Evolutionary conservation across 139 green algal genomes (phyloP), one percentile per base, ranked within the genome.

Genomic region (Mychonastes homosphaera): DNA sequence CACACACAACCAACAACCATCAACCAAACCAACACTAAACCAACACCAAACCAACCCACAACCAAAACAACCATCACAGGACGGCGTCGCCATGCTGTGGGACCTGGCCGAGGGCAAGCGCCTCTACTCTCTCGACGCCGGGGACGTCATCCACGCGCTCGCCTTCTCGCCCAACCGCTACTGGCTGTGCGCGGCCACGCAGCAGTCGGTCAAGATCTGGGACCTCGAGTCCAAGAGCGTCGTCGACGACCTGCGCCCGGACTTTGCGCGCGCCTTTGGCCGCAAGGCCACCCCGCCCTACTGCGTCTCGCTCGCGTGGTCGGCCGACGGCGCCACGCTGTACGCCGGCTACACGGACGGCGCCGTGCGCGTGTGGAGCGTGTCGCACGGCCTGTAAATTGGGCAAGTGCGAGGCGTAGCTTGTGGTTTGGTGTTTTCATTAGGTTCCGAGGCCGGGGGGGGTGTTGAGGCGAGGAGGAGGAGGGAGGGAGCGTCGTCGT

Each of bases 111-210:
- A 98, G 82, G 93, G 90, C 80, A 99, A 99, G 89, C 78, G 91
- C 58, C 83, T 99, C 55, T 99, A 99, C 86, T 84, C 70, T 58
- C 80, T 99, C 69, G 93, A 98, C 51, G 89, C 93, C 36, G 80
- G 79, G 41, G 87, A 97, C 71, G 91, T 97, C 84, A 99, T 99
- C 84, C 83, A 98, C 77, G 73, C 84, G 39, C 83, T 99, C 24
- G 87, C 77, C 79, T 98, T 98, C 87, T 95, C 84, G 13, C 93
- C 93, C 71, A 98, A 98, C 86, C 82, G 92, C 74, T 97, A 97
- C 84, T 7, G 44, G 18, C 51, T 15, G 21, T 35, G 27, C 28
- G 30, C 46, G 15, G 4, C n/a, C 46, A 32, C 12, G 12, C 46
- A 48, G 50, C 24, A 35, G 27, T 72, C 58, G 65, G 87, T 94